Conservation (phyloP, 129 eudicot species). For the sunflower (Helianthus annuus) region DNA sequence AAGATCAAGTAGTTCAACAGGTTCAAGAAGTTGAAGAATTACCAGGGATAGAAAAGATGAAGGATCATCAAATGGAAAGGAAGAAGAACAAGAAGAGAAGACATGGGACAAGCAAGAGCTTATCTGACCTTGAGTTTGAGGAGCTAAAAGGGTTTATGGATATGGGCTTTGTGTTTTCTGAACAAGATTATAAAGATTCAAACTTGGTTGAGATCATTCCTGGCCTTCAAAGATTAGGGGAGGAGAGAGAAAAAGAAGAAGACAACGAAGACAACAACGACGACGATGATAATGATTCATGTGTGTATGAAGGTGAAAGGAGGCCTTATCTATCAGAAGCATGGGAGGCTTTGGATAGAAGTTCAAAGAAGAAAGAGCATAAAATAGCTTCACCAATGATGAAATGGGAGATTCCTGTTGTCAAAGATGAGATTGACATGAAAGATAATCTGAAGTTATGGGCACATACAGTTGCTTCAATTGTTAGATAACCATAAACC, state of each 20-base stretch:
- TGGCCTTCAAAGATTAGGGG: constrained; percentile 67
- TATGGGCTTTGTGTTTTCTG: constrained; percentile 73
- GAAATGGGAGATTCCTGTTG: constrained; percentile 64
- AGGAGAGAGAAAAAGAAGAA: neutral
- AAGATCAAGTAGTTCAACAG: neutral
- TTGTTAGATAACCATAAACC: constrained; percentile 39
- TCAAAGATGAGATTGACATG: constrained; percentile 49
- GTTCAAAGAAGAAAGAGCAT: constrained; percentile 27
- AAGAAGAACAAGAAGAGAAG: constrained; percentile 1
- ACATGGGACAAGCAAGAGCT: constrained; percentile 53
- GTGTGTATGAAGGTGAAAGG: constrained; percentile 26
- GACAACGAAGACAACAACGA: constrained; percentile 47
- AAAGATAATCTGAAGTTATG: constrained; percentile 66
- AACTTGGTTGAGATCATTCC: constrained; percentile 63
- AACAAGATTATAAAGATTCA: constrained; percentile 59
- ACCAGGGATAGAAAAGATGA: neutral
- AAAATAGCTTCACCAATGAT: constrained; percentile 39
- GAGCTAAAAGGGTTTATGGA: constrained; percentile 90
- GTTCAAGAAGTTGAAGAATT: neutral
- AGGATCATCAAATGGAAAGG: neutral
- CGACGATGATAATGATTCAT: constrained; percentile 34
- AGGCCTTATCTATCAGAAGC: constrained; percentile 92
- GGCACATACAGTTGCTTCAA: constrained; percentile 82
- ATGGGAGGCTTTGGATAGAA: constrained; percentile 50
- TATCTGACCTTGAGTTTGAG: constrained; percentile 76